Evolutionary conservation across 139 green algal species (phyloP).

Genomic region (Pleodorina starrii): DNA sequence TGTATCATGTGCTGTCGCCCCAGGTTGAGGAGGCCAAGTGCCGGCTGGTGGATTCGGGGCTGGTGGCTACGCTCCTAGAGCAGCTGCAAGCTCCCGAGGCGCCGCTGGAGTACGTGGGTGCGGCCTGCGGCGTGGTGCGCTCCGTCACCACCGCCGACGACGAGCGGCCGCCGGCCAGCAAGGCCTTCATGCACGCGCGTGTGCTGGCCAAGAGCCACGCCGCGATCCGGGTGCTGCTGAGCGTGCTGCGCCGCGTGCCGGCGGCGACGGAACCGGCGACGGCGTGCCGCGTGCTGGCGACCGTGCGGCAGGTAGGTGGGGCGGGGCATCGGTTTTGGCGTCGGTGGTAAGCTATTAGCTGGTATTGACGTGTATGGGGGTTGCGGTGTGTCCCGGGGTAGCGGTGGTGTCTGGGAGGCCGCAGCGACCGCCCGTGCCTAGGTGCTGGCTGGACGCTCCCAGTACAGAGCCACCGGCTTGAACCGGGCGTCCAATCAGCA

Average conservation of each 20-base stretch:
- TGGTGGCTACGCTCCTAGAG: slow-evolving; percentile 15
- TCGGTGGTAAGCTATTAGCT: neutral
- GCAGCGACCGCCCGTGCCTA: too few species aligned
- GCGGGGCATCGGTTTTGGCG: neutral
- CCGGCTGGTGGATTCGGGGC: slow-evolving; percentile 27
- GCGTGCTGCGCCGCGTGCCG: slow-evolving; percentile 26
- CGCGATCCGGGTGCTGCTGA: slow-evolving; percentile 53
- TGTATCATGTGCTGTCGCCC: too few species aligned
- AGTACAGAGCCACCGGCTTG: too few species aligned
- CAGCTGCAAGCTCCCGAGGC: slow-evolving; percentile 8
- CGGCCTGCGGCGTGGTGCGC: slow-evolving; percentile 51
- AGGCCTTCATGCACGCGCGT: slow-evolving; percentile 68
- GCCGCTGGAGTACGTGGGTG: slow-evolving; percentile 5
- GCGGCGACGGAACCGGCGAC: slow-evolving; percentile 31
- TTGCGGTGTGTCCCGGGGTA: too few species aligned
- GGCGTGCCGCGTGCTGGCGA: slow-evolving; percentile 10
- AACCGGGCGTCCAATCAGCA: too few species aligned
- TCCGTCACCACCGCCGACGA: slow-evolving; percentile 78
- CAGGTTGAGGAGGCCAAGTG: slow-evolving; percentile 50
- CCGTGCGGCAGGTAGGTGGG: slow-evolving; percentile 31
- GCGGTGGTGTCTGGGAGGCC: too few species aligned
- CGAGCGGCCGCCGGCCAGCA: slow-evolving; percentile 64
- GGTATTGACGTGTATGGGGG: too few species aligned
- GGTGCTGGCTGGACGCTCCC: too few species aligned
- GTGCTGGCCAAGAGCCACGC: slow-evolving; percentile 56